Evolutionary conservation across 352 stramenopile species (phyloP), one percentile per base, ranked within the genome.

Genomic region (Globisporangium echinulatum): DNA sequence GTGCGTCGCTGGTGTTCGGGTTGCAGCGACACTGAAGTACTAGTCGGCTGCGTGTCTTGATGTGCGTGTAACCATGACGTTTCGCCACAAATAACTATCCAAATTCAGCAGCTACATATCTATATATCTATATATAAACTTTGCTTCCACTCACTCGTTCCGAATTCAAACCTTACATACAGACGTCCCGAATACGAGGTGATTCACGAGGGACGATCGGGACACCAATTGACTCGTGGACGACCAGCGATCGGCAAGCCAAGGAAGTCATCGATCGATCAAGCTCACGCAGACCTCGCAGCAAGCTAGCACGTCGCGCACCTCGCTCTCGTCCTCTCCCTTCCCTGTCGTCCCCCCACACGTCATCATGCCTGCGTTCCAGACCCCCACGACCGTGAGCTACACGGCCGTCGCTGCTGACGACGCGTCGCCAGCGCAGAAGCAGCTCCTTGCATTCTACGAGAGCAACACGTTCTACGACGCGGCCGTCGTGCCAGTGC

Each of bases 301-400:
- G n/a, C 14, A 13, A 8, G 40, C 49, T 7, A 44, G 38, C 52
- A 56, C 11, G 8, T 37, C 33, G 19, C 52, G 14, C 52, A 14
- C 52, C 52, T 15, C 25, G 25, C 25, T 33, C 25, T 48, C 47
- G 44, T 25, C 53, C 43, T 7, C 4, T 25, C 49, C 33, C 37
- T 36, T 25, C 13, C 49, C 10, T 19, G 19, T 10, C 37, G 25
- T 33, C 43, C 56, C 44, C 25, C 14, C 39, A 48, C 50, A 17
- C 33, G 19, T 17, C 54, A 84, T 1, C 56, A 90, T 88, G 78
- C 61, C 68, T 59, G 79, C 82, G 56, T 90, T 79, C 71, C 69
- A 75, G 68, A 70, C 78, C 64, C 78, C 84, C 65, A 84, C 71
- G 60, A 63, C 73, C 62, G 74, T 90, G 68, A 74, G 85, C 66